Evolutionary conservation across 2,329 filamentous ascomycete genomes (phyloP).

Genomic region (Neofusicoccum cordaticola): DNA sequence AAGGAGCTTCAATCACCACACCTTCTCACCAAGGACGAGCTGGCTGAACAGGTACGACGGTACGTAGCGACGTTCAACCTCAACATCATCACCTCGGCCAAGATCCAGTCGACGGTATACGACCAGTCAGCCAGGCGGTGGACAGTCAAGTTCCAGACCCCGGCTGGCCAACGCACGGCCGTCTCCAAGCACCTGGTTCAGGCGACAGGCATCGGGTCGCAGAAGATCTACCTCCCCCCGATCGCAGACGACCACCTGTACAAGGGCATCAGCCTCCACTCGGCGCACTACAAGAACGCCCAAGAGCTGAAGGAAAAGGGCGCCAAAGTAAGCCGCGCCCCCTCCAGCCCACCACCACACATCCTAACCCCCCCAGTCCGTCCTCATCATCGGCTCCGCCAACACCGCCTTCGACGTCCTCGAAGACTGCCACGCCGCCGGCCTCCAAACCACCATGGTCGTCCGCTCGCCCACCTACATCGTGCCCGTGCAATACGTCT

Average conservation of each 20-base stretch:
- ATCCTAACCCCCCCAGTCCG: constrained; percentile 28
- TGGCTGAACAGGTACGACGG: constrained; percentile 20
- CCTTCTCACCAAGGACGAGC: constrained; percentile 21
- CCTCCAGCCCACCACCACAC: neutral
- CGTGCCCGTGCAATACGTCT: constrained; percentile 26
- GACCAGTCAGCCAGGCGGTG: constrained; percentile 24
- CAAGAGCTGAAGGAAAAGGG: constrained; percentile 20
- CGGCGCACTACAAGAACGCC: constrained; percentile 23
- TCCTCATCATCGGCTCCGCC: constrained; percentile 46
- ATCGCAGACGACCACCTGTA: constrained; percentile 23
- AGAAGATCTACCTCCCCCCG: constrained; percentile 24
- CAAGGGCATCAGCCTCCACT: constrained; percentile 28
- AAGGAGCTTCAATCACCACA: neutral
- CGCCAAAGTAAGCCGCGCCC: constrained; percentile 22
- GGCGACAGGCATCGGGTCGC: constrained; percentile 16
- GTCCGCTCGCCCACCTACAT: constrained; percentile 45
- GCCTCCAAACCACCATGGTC: constrained; percentile 44
- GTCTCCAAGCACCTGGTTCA: constrained; percentile 26
- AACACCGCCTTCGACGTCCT: constrained; percentile 52
- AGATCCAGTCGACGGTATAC: constrained; percentile 27
- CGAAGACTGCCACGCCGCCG: constrained; percentile 46
- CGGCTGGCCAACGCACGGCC: constrained; percentile 11
- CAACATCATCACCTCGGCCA: constrained; percentile 31
- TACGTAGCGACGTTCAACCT: constrained; percentile 30
- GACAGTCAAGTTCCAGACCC: constrained; percentile 24